These are phyloP conservation scores for Globisporangium radiosum DNA, from an alignment of 352 stramenopile species.

Conservation along the genomic window DNA sequence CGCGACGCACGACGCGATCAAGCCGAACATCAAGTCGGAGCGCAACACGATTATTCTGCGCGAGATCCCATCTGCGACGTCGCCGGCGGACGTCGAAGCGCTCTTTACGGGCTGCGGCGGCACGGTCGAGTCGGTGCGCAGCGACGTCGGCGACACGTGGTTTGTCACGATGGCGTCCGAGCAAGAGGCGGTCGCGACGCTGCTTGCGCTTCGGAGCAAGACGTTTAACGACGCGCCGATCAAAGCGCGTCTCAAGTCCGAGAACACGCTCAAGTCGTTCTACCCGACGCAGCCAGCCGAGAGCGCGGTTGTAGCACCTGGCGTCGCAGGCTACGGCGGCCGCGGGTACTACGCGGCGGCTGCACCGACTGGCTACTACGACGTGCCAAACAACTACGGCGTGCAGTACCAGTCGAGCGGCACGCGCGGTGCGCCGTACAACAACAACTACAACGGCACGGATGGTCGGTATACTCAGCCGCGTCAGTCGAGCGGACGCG, in stretches of 20 bases:
- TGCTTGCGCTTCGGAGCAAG: conserved; percentile 84
- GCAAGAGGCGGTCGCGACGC: conserved; percentile 77
- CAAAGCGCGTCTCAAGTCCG: conserved; percentile 90
- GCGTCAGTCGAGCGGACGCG: conserved; percentile 14
- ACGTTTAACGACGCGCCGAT: conserved; percentile 86
- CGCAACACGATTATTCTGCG: conserved; percentile 91
- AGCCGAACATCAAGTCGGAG: conserved; percentile 90
- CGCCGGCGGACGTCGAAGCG: conserved; percentile 78
- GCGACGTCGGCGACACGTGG: conserved; percentile 92
- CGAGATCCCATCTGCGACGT: conserved; percentile 86
- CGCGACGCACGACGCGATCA: conserved; percentile 81
- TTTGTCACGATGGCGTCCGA: conserved; percentile 90
- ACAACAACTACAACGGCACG: conserved; percentile 25
- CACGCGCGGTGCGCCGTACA: conserved; percentile 34
- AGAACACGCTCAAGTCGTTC: conserved; percentile 91
- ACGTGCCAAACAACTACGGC: conserved; percentile 47
- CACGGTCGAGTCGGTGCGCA: conserved; percentile 75
- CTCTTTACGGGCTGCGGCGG: conserved; percentile 82
- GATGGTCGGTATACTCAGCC: conserved; percentile 34
- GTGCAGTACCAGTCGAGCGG: conserved; percentile 44
- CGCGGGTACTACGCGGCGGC: conserved; percentile 64
- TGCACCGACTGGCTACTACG: conserved; percentile 54
- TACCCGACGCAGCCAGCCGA: conserved; percentile 72
- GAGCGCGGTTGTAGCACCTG: conserved; percentile 25
- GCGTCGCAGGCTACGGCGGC: conserved; percentile 38